phyloP scores from a whole-genome alignment of 352 stramenopile species.

The Globisporangium apiculatum region DNA sequence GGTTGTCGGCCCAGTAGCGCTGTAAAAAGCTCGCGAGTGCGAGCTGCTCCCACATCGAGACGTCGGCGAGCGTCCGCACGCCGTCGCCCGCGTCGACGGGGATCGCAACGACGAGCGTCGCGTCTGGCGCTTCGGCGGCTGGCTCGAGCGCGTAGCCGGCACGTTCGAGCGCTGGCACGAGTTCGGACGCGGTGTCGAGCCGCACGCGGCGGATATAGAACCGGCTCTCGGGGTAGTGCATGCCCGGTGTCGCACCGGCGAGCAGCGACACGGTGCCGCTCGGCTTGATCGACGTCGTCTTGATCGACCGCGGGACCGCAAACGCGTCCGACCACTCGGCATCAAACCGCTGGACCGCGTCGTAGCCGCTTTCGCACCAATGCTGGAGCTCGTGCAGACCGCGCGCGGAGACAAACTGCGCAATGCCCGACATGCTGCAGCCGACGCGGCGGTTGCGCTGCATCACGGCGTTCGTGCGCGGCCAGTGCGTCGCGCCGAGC shows the following conservation, averaged over 20 bases:
- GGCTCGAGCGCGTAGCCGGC: conserved; percentile 83
- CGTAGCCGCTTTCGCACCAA: conserved; percentile 87
- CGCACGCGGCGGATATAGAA: conserved; percentile 92
- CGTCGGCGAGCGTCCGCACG: conserved; percentile 72
- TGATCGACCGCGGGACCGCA: conserved; percentile 85
- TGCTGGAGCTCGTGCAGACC: conserved; percentile 77
- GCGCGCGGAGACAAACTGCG: conserved; percentile 84
- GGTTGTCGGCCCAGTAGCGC: conserved; percentile 92
- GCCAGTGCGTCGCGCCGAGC: conserved; percentile 87
- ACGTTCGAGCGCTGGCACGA: conserved; percentile 60
- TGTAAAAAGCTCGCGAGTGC: conserved; percentile 89
- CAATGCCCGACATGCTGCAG: conserved; percentile 90
- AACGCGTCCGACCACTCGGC: conserved; percentile 59
- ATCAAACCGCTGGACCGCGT: conserved; percentile 71
- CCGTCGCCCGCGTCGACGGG: conserved; percentile 85
- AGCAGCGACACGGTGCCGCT: conserved; percentile 90
- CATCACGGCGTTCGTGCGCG: conserved; percentile 90
- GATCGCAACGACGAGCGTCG: conserved; percentile 88
- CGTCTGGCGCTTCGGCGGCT: conserved; percentile 43
- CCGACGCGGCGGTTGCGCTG: conserved; percentile 89
- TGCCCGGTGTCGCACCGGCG: conserved; percentile 88
- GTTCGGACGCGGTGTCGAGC: conserved; percentile 72
- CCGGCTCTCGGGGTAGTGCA: conserved; percentile 91
- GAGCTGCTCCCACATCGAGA: conserved; percentile 93
- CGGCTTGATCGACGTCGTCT: conserved; percentile 90